A percentile compares a stretch with the other conserved stretches of the same genome.
Evolutionary conservation across 2,329 filamentous ascomycete species (phyloP).

Genomic region (Fusarium torreyae): DNA sequence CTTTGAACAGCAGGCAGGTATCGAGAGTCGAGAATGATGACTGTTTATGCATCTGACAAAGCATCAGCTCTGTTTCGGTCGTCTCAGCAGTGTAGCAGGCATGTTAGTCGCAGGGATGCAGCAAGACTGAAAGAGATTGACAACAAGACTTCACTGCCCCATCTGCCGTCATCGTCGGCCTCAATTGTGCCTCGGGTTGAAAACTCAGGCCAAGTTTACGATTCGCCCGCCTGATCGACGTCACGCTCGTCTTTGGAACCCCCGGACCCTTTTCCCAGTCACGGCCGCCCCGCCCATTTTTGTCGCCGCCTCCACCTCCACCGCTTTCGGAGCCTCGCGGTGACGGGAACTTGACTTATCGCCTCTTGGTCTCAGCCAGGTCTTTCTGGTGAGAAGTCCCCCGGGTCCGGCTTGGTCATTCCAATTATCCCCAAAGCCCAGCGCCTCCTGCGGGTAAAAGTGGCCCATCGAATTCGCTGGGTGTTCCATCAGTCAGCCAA

Average conservation of each 20-base stretch:
- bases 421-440: conserved; percentile 36
- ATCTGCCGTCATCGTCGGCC: conserved; percentile 44
- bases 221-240: conserved; percentile 46
- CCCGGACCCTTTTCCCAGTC: conserved; percentile 13
- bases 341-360: conserved; percentile 21
- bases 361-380: conserved; percentile 4
- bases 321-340: conserved; percentile 52
- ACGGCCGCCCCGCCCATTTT: conserved; percentile 20
- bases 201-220: conserved; percentile 26
- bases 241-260: conserved; percentile 30
- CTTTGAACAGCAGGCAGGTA: conserved; percentile 19
- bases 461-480: conserved; percentile 41
- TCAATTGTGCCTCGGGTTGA: conserved; percentile 42
- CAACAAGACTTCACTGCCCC: background rate
- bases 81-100: conserved; percentile 14
- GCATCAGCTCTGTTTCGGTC: conserved; percentile 19
- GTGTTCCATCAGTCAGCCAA: conserved; percentile 33
- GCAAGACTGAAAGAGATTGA: conserved; percentile 32
- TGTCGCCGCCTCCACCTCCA: conserved; percentile 36
- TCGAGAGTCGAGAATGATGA: conserved; percentile 4
- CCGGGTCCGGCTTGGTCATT: conserved; percentile 42
- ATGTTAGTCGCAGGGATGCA: conserved; percentile 9
- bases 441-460: conserved; percentile 49
- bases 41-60: conserved; percentile 9
- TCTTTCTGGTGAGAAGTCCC: background rate